phyloP scores from a whole-genome alignment of 495 filamentous ascomycete species.

The Xylaria scruposa region DNA sequence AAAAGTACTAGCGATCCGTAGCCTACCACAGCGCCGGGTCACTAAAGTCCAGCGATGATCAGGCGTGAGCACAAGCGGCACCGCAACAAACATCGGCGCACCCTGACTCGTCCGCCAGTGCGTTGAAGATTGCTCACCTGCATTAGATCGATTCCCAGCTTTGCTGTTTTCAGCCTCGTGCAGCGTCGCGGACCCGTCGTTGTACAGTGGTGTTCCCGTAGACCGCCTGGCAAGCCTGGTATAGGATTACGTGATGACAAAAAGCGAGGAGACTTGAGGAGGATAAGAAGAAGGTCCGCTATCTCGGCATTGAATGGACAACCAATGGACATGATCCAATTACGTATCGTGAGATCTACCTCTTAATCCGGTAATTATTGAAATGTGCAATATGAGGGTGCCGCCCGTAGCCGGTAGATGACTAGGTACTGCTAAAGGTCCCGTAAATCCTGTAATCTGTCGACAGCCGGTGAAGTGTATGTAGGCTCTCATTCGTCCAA shows the following conservation, averaged over 20 bases:
- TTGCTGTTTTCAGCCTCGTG: slow-evolving; percentile 18
- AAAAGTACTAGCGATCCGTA: slow-evolving; percentile 16
- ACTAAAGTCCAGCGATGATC: not conserved
- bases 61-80: slow-evolving; percentile 3
- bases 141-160: slow-evolving; percentile 17
- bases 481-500: slow-evolving; percentile 8
- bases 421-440: not conserved
- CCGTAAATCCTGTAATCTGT: not conserved
- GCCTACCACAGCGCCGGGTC: slow-evolving; percentile 28
- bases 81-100: slow-evolving; percentile 5
- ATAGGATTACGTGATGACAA: not conserved
- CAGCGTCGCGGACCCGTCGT: not conserved
- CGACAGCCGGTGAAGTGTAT: no score
- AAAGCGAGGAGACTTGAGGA: not conserved
- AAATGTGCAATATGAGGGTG: not conserved
- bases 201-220: not conserved
- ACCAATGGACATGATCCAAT: not conserved
- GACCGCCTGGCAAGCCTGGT: slow-evolving; percentile 3
- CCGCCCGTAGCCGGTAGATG: not conserved
- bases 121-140: slow-evolving; percentile 18
- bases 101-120: slow-evolving; percentile 12
- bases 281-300: not conserved
- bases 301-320: not conserved
- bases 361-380: not conserved
- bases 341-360: not conserved